These are phyloP conservation scores for Ogataea wickerhamii DNA, from an alignment of 805 yeast species.

Conservation along the genomic window DNA sequence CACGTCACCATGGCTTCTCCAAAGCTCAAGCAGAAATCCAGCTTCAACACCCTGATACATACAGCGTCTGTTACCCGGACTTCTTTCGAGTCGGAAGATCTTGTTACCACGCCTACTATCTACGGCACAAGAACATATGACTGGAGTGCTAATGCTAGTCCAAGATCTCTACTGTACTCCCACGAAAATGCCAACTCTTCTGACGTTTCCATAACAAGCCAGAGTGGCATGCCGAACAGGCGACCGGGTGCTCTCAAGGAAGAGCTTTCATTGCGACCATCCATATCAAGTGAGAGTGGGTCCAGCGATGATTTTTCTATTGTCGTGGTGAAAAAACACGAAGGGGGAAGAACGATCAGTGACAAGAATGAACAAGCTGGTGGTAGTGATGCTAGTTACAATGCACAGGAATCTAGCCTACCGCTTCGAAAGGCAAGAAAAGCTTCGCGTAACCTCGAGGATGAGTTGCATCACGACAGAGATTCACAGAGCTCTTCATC, in stretches of 20 bases:
- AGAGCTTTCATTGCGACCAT: background rate
- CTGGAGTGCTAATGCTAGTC: slow-evolving; percentile 26
- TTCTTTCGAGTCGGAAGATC: background rate
- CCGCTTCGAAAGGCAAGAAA: background rate
- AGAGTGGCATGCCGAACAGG: background rate
- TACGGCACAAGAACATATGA: slow-evolving; percentile 31
- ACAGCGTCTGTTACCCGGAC: slow-evolving; percentile 1
- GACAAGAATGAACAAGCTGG: background rate
- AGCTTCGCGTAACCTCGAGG: background rate
- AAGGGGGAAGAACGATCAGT: background rate
- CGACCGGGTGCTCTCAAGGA: background rate
- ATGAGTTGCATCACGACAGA: background rate
- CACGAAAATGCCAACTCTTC: slow-evolving; percentile 1
- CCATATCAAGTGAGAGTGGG: slow-evolving; percentile 9
- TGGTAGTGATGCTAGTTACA: background rate
- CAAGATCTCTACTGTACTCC: slow-evolving; percentile 14
- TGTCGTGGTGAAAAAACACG: slow-evolving; percentile 17
- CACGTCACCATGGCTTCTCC: slow-evolving; percentile 6
- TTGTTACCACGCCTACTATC: slow-evolving; percentile 24
- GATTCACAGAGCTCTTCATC: slow-evolving; percentile 17
- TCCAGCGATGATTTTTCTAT: slow-evolving; percentile 22
- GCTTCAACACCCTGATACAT: slow-evolving; percentile 10
- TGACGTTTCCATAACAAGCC: background rate
- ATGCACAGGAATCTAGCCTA: background rate
- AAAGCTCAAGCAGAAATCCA: slow-evolving; percentile 13